These are phyloP conservation scores for Taiozyma sp. DNA, from an alignment of 1,139 yeast genomes.

Conservation along the genomic window DNA sequence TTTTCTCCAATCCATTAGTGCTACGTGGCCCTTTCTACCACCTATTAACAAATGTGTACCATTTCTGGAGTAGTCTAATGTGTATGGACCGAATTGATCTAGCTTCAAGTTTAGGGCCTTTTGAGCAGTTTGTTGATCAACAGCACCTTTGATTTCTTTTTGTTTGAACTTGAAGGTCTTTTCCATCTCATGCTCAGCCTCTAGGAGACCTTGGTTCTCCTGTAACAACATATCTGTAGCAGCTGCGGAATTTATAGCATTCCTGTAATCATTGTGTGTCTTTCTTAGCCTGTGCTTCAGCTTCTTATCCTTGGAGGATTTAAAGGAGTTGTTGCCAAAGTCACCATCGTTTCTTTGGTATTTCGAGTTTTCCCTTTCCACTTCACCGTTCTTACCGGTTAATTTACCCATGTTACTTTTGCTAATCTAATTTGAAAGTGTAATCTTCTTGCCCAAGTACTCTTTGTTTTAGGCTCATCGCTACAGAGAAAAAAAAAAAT, in stretches of 20 bases:
- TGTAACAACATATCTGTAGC: conserved; percentile 81
- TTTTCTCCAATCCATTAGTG: conserved; percentile 93
- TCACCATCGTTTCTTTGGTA: conserved; percentile 1
- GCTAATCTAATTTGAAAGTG: neutral
- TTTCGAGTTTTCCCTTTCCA: conserved; percentile 1
- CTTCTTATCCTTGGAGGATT: conserved; percentile 46
- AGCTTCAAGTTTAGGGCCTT: conserved; percentile 74
- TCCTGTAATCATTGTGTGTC: conserved; percentile 68
- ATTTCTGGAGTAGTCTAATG: conserved; percentile 74
- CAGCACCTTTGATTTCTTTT: conserved; percentile 71
- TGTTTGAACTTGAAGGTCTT: conserved; percentile 83
- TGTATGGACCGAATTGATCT: conserved; percentile 83
- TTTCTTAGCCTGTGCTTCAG: conserved; percentile 61
- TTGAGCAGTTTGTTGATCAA: conserved; percentile 69
- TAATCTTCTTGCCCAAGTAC: neutral
- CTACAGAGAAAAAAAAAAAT: neutral
- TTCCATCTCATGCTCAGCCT: conserved; percentile 91
- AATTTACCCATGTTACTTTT: conserved; percentile 4
- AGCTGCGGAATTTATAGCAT: conserved; percentile 78
- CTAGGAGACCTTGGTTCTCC: conserved; percentile 81
- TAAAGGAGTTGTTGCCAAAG: neutral
- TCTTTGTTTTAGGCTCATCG: neutral
- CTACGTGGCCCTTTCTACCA: conserved; percentile 92
- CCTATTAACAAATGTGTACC: conserved; percentile 84
- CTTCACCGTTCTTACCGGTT: conserved; percentile 5